Evolutionary conservation across 148 eudicot species (phyloP), one percentile per base, ranked within the genome.

Genomic region (Chenopodium suecicum): DNA sequence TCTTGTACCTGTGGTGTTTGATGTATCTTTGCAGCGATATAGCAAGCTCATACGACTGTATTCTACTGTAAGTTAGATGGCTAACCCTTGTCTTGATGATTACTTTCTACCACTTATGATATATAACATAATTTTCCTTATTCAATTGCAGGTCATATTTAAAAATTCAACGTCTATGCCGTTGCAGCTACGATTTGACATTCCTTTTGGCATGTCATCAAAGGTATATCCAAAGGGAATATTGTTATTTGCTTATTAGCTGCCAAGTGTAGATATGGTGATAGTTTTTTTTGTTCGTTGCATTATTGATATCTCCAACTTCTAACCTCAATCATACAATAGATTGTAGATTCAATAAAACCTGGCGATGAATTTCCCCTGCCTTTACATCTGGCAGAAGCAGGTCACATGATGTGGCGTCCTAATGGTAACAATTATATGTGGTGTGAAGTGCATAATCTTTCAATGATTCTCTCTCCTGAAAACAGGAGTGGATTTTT

Each of bases 351-450:
- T 84, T 98, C 98, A 74, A 82, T 97, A 83, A 85, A 83, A 88
- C 99, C 99, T 74, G 91, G 98, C 77, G 88, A 90, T 70, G 95
- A 92, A 86, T 90, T 92, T 83, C 98, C 98, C 85, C 88, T 94
- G 74, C 99, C 99, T 79, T 86, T 94, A 70, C 98, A 97, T 91
- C 91, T 97, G 89, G 99, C 99, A 80, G 97, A 94, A 89, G 86
- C 93, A 72, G 99, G 98, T 74, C 89, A 86, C 60, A 86, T 97
- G 78, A 89, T 98, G 73, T 97, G 99, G 97, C 99, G 99, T 78
- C 99, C 99, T 76, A 78, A 87, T 87, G 97, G 94, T 78, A 86
- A 90, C 86, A 87, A 87, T 66, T 91, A 92, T 89, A 81, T 92
- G 74, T 97, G 99, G 99, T 94, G 98, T 85, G 98, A 97, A 88